A percentile compares a stretch with the other conserved stretches of the same genome.
Conservation (phyloP, 2,329 filamentous ascomycete species). For the Arachnomyces sp. region DNA sequence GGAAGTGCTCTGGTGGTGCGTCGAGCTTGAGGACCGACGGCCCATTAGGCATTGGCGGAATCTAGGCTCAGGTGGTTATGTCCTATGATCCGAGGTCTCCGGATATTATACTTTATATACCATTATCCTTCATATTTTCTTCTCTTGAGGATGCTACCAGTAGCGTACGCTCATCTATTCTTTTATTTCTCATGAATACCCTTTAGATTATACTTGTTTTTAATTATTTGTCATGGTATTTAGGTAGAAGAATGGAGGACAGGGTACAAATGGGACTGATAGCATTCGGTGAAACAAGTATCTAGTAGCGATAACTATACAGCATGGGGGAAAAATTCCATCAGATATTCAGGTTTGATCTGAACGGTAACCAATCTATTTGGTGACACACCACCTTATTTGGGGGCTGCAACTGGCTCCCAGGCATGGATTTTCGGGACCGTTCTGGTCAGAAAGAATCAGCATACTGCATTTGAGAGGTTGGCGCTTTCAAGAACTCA, state of each 20-base stretch:
- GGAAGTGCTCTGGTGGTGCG: slow-evolving; percentile 93
- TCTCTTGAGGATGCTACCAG: too few species aligned
- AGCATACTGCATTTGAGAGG: neutral
- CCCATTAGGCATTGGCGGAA: slow-evolving; percentile 72
- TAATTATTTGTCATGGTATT: too few species aligned
- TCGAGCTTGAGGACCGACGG: slow-evolving; percentile 81
- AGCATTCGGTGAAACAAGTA: too few species aligned
- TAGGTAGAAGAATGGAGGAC: too few species aligned
- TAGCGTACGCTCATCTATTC: slow-evolving; percentile 6
- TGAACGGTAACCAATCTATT: too few species aligned
- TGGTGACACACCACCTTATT: slow-evolving; percentile 12
- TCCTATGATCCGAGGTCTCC: slow-evolving; percentile 38
- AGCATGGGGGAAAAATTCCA: too few species aligned
- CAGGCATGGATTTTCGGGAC: slow-evolving; percentile 28
- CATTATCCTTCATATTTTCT: slow-evolving; percentile 6
- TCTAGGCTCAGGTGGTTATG: slow-evolving; percentile 59
- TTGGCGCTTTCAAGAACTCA: slow-evolving; percentile 45
- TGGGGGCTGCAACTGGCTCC: slow-evolving; percentile 24
- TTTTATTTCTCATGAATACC: slow-evolving; percentile 2
- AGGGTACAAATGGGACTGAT: too few species aligned
- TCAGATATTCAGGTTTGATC: too few species aligned
- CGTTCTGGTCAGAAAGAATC: slow-evolving; percentile 16
- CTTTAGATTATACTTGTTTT: too few species aligned
- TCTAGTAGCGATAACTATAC: too few species aligned
- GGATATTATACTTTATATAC: slow-evolving; percentile 7